These are phyloP conservation scores for Cylindrotheca fusiformis DNA, from an alignment of 108 stramenopile genomes.

Conservation along the genomic window DNA sequence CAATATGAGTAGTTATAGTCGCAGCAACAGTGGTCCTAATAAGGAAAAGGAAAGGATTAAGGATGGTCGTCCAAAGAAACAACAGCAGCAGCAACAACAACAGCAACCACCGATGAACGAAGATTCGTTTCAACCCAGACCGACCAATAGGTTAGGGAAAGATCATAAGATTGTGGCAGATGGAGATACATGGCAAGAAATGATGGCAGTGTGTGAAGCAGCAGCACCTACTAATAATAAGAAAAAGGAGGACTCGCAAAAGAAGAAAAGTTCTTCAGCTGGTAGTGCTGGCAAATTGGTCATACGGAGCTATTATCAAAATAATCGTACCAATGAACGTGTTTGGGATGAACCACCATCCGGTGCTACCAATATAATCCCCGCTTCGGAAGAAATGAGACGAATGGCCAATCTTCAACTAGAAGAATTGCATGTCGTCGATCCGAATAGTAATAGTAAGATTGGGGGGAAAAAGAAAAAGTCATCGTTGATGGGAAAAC, in stretches of 20 bases:
- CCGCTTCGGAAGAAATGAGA: constrained; percentile 58
- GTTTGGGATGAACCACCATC: constrained; percentile 85
- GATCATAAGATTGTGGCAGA: constrained; percentile 42
- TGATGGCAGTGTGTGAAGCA: constrained; percentile 59
- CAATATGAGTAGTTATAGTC: too few species aligned
- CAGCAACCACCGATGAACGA: background rate
- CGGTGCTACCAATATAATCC: constrained; percentile 61
- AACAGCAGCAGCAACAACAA: too few species aligned
- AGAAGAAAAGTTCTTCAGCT: constrained; percentile 6
- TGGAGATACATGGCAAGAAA: constrained; percentile 78
- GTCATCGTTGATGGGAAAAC: background rate
- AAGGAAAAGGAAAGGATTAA: too few species aligned
- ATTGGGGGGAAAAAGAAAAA: constrained; percentile 7
- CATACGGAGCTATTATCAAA: constrained; percentile 71
- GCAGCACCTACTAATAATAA: constrained; percentile 1
- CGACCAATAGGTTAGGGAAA: constrained; percentile 45
- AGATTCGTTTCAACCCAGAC: constrained; percentile 52
- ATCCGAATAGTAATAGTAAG: background rate
- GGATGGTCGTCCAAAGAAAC: too few species aligned
- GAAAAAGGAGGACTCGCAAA: background rate
- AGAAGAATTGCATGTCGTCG: constrained; percentile 46
- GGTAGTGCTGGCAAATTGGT: constrained; percentile 40
- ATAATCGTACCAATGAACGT: constrained; percentile 51
- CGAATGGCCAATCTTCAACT: constrained; percentile 62
- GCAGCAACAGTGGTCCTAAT: too few species aligned